phyloP scores from a whole-genome alignment of 495 filamentous ascomycete species.

The Penicillium parvum region DNA sequence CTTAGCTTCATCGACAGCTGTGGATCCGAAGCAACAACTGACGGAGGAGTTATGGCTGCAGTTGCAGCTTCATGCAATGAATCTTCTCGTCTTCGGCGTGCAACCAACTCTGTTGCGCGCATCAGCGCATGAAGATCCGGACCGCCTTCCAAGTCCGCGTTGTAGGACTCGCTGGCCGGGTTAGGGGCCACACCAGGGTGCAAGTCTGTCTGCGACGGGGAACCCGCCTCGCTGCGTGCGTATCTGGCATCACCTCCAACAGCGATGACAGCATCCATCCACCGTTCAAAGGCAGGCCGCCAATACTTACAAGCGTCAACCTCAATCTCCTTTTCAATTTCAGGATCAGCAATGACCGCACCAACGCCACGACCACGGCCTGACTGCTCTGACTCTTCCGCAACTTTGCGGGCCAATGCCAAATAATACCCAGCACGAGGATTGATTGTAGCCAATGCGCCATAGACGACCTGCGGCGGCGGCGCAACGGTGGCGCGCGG shows the following conservation, averaged over 20 bases:
- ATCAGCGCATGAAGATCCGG: slow-evolving; percentile 78
- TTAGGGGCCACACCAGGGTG: slow-evolving; percentile 25
- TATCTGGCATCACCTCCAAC: slow-evolving; percentile 78
- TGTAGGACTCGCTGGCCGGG: slow-evolving; percentile 25
- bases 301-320: slow-evolving; percentile 23
- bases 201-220: slow-evolving; percentile 21
- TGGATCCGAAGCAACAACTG: slow-evolving; percentile 4
- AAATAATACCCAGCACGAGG: slow-evolving; percentile 55
- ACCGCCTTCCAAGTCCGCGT: slow-evolving; percentile 53
- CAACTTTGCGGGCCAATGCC: slow-evolving; percentile 61
- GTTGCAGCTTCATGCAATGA: not conserved
- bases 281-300: slow-evolving; percentile 11
- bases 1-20: slow-evolving; percentile 21
- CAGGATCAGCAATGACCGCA: slow-evolving; percentile 72
- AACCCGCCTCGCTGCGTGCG: slow-evolving; percentile 42
- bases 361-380: slow-evolving; percentile 68
- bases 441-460: slow-evolving; percentile 53
- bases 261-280: slow-evolving; percentile 53
- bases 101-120: slow-evolving; percentile 84
- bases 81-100: slow-evolving; percentile 53
- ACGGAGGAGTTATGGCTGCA: not conserved
- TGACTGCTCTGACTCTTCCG: slow-evolving; percentile 46
- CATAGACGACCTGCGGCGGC: slow-evolving; percentile 55
- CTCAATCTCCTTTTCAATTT: slow-evolving; percentile 30
- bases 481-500: slow-evolving; percentile 36